These are phyloP conservation scores for Sporopachydermia cereana DNA, from an alignment of 1,139 yeast genomes.

Conservation along the genomic window DNA sequence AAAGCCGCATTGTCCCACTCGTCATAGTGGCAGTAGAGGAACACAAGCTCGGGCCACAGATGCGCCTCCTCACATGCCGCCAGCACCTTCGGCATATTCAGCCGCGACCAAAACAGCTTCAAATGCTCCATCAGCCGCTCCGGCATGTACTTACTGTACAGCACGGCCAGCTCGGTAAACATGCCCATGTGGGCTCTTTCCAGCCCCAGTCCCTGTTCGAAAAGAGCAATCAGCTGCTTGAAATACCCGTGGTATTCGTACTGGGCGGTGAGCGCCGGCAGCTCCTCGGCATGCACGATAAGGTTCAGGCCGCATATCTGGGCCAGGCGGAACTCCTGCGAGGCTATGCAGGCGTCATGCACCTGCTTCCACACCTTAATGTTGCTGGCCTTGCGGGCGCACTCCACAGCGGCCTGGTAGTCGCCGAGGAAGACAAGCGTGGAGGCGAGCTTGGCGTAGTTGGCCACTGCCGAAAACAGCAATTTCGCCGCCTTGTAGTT, in stretches of 20 bases:
- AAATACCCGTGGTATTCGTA: conserved; percentile 89
- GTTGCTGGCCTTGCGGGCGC: conserved; percentile 97
- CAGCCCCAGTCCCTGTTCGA: conserved; percentile 90
- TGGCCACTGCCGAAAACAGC: conserved; percentile 75
- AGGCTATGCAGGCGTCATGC: conserved; percentile 90
- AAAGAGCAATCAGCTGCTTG: conserved; percentile 79
- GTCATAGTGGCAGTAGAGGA: conserved; percentile 94
- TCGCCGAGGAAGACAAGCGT: conserved; percentile 86
- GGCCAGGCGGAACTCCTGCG: conserved; percentile 90
- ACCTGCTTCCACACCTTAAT: conserved; percentile 96
- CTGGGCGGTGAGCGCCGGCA: conserved; percentile 76
- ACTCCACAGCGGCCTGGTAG: conserved; percentile 94
- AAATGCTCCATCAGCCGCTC: conserved; percentile 91
- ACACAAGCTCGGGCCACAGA: conserved; percentile 91
- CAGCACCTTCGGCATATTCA: conserved; percentile 94
- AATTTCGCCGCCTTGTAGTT: conserved; percentile 91
- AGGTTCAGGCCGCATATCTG: conserved; percentile 97
- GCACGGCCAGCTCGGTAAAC: conserved; percentile 91
- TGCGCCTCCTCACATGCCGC: conserved; percentile 91
- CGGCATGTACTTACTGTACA: conserved; percentile 86
- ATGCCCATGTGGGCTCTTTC: conserved; percentile 99
- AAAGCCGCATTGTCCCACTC: conserved; percentile 99
- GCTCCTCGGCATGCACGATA: conserved; percentile 94
- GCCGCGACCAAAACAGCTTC: conserved; percentile 95
- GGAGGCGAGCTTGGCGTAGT: conserved; percentile 91